phyloP scores from a whole-genome alignment of 176 grass and related monocot genomes.

The Triticum turgidum region DNA sequence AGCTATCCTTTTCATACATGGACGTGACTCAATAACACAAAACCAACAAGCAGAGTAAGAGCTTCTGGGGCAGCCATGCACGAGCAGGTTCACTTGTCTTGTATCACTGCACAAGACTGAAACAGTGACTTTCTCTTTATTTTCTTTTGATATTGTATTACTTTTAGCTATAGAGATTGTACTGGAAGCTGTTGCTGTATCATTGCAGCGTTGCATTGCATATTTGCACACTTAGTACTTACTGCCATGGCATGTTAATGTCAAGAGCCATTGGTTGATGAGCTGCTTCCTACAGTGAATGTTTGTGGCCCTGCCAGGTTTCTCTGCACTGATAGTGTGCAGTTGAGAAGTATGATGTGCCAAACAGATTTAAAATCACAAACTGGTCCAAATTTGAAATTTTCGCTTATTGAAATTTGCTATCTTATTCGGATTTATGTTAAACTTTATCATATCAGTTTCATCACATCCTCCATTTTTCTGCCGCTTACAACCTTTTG shows the following conservation, averaged over 20 bases:
- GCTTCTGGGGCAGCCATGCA: not conserved
- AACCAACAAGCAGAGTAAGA: not conserved
- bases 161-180: conserved; percentile 18
- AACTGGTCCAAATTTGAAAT: not conserved
- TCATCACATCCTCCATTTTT: not conserved
- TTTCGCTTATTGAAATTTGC: not conserved
- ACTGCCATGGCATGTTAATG: conserved; percentile 71
- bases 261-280: conserved; percentile 60
- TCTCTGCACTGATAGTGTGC: conserved; percentile 98
- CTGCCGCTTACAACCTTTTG: not conserved
- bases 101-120: not conserved
- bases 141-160: conserved; percentile 1
- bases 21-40: not conserved
- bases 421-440: conserved; percentile 6
- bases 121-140: not conserved
- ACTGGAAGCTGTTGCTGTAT: conserved; percentile 56
- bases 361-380: conserved; percentile 34
- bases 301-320: conserved; percentile 70
- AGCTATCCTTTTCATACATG: not conserved
- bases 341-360: conserved; percentile 90
- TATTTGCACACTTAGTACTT: conserved; percentile 37
- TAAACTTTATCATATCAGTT: conserved; percentile 1
- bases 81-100: conserved; percentile 9
- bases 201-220: conserved; percentile 27
- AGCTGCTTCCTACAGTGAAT: conserved; percentile 71